Evolutionary conservation across 768 basidiomycete species (phyloP).

Genomic region (Candolleomyces aberdarensis): DNA sequence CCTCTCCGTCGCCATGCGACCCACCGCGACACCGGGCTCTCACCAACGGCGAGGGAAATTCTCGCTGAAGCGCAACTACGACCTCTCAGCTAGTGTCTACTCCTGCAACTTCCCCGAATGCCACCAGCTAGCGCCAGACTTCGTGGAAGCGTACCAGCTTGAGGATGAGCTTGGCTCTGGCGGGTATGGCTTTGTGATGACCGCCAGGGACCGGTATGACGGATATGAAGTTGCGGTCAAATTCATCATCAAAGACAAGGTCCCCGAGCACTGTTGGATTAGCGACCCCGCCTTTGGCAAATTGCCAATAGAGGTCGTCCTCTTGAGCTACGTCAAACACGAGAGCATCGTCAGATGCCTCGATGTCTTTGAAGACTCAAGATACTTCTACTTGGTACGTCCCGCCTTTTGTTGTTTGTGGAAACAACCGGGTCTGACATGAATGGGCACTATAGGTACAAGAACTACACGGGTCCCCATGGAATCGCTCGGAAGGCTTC

Average conservation of each 20-base stretch:
- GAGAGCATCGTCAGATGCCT: slow-evolving; percentile 80
- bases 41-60: background rate
- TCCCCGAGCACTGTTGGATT: slow-evolving; percentile 59
- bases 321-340: slow-evolving; percentile 73
- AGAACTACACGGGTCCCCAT: slow-evolving; percentile 91
- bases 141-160: slow-evolving; percentile 57
- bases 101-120: slow-evolving; percentile 52
- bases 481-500: slow-evolving; percentile 51
- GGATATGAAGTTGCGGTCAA: slow-evolving; percentile 85
- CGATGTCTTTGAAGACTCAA: slow-evolving; percentile 78
- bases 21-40: background rate
- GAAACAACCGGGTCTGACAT: background rate
- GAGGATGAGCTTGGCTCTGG: slow-evolving; percentile 84
- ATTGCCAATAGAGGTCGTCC: slow-evolving; percentile 78
- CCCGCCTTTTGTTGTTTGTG: background rate
- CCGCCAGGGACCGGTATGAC: slow-evolving; percentile 60
- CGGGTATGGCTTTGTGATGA: slow-evolving; percentile 95
- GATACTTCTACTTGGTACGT: slow-evolving; percentile 83
- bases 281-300: slow-evolving; percentile 57
- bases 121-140: slow-evolving; percentile 58
- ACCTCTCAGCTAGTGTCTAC: slow-evolving; percentile 30
- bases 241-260: slow-evolving; percentile 84
- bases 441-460: slow-evolving; percentile 56
- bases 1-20: background rate
- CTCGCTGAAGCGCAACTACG: slow-evolving; percentile 16